These are phyloP conservation scores for Zea luxurians DNA, from an alignment of 176 grass and related monocot genomes.

Conservation along the genomic window DNA sequence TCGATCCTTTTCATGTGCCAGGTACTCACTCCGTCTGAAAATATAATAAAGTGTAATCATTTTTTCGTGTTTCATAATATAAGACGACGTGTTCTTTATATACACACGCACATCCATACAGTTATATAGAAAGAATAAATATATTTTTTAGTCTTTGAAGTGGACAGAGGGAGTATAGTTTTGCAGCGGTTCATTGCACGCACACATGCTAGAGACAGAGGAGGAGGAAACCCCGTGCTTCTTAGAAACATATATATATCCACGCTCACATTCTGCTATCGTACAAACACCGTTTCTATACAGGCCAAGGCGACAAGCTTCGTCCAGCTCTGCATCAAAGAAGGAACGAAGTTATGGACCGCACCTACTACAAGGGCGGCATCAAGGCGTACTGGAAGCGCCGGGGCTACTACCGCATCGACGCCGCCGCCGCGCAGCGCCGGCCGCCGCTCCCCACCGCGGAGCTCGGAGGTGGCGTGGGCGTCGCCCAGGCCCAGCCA, in stretches of 20 bases:
- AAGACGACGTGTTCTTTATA: too few species aligned
- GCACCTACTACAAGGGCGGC: constrained; percentile 46
- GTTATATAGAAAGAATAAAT: too few species aligned
- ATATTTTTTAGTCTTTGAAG: too few species aligned
- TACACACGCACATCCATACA: too few species aligned
- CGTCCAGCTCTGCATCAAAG: not conserved
- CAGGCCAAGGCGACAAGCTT: not conserved
- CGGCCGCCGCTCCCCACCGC: constrained; percentile 34
- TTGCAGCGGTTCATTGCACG: too few species aligned
- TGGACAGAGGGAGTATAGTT: too few species aligned
- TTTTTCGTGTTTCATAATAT: too few species aligned
- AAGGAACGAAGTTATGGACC: constrained; percentile 31
- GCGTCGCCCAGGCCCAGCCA: not conserved
- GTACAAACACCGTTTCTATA: not conserved
- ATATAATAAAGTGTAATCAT: too few species aligned
- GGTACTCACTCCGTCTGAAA: too few species aligned
- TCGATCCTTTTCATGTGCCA: too few species aligned
- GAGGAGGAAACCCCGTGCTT: not conserved
- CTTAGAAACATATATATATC: not conserved
- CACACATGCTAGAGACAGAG: too few species aligned
- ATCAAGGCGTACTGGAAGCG: constrained; percentile 73
- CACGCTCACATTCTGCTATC: not conserved
- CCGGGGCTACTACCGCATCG: constrained; percentile 50
- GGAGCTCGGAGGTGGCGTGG: constrained; percentile 26
- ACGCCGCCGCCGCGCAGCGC: constrained; percentile 27